phyloP scores from a whole-genome alignment of 2,329 filamentous ascomycete genomes.

The Fusarium guadeloupense region DNA sequence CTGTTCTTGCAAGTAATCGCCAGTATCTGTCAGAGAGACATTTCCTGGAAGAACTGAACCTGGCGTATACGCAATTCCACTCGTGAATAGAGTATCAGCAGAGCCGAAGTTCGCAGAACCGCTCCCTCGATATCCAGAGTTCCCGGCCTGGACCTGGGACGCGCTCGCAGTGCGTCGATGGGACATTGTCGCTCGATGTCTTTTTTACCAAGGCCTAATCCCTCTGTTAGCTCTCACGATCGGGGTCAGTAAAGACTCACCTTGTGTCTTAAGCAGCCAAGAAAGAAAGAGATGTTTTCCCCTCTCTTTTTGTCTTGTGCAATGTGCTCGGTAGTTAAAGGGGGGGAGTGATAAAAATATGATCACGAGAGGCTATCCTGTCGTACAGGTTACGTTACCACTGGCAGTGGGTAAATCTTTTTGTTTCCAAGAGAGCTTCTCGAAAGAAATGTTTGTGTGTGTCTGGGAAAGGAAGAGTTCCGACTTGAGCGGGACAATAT shows the following conservation, averaged over 20 bases:
- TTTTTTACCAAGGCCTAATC: not conserved
- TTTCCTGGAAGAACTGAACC: not conserved
- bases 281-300: not conserved
- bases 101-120: not conserved
- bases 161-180: slow-evolving; percentile 11
- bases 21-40: not conserved
- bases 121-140: not conserved
- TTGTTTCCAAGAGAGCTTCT: slow-evolving; percentile 9
- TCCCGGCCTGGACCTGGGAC: not conserved
- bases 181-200: slow-evolving; percentile 10
- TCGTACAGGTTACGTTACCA: slow-evolving; percentile 37
- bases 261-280: slow-evolving; percentile 5
- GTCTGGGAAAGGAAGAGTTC: not conserved
- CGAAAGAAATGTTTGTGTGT: slow-evolving; percentile 8
- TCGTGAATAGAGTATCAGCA: not conserved
- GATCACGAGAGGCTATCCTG: slow-evolving; percentile 36
- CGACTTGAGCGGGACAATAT: not conserved
- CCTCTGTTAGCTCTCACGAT: slow-evolving; percentile 24
- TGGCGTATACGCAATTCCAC: slow-evolving; percentile 2
- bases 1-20: slow-evolving; percentile 11
- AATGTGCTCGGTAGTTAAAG: slow-evolving; percentile 30
- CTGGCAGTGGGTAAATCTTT: not conserved
- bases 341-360: slow-evolving; percentile 2
- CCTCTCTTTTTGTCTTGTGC: slow-evolving; percentile 6
- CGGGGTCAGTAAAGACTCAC: slow-evolving; percentile 15